A percentile compares a stretch with the other conserved stretches of the same genome.
These are phyloP conservation scores for Erysimum pusillum DNA, from an alignment of 441 rosid genomes.

Conservation along the genomic window DNA sequence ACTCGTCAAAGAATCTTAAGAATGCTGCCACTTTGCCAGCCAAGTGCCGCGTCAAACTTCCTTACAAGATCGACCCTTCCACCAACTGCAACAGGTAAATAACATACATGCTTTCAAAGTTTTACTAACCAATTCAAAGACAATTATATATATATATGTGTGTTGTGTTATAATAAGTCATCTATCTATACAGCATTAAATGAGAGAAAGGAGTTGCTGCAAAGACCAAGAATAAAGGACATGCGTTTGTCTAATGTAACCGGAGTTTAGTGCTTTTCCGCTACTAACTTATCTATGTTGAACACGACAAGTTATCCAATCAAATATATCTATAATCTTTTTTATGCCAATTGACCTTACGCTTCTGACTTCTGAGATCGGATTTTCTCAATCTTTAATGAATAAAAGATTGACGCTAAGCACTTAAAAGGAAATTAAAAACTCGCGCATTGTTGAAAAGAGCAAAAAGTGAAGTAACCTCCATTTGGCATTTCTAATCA, in stretches of 20 bases:
- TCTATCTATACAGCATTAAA: conserved; percentile 3
- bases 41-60: conserved; percentile 48
- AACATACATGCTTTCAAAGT: neutral
- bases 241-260: conserved; percentile 6
- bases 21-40: conserved; percentile 48
- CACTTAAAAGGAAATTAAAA: no score
- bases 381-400: no score
- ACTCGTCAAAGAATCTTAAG: conserved; percentile 31
- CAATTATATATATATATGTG: neutral
- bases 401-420: no score
- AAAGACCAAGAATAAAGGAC: conserved; percentile 22
- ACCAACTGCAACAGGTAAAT: conserved; percentile 48
- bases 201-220: conserved; percentile 11
- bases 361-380: no score
- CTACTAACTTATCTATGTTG: neutral
- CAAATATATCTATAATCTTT: neutral
- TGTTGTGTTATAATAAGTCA: neutral
- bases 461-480: no score
- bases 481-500: no score
- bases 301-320: neutral
- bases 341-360: neutral
- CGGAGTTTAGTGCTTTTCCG: neutral
- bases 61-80: conserved; percentile 48
- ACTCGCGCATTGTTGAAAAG: no score
- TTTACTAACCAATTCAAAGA: neutral